Base-by-base conservation (phyloP, 371 early-diverging fungal species). In the Lichtheimia ornata region DNA sequence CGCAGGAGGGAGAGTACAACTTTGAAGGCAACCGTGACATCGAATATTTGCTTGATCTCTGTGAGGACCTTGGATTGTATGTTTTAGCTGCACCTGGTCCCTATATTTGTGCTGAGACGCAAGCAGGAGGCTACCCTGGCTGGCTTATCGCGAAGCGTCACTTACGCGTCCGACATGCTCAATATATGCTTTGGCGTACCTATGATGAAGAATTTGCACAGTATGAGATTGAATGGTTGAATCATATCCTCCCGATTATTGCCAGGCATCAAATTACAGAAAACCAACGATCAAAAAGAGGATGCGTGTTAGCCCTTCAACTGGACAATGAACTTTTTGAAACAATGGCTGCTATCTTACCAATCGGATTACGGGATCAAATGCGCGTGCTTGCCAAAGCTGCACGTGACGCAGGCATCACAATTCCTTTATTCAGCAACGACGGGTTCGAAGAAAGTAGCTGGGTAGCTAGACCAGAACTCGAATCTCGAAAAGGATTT, bases 41-140 rank as follows among this genome's bases (percentile, higher is more conserved):
- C 50, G 85, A 89, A 35, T 84, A 84, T 56, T 78, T 95, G 20
- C 72, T 95, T 20, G 54, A 61, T 4, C 76, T 95, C 20, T 94
- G 94, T 62, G 89, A 90, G 65, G 82, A 88, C 25, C 69, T 94
- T 4, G 83, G 83, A 0, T 63, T 95, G 15, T 90, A 85, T 61
- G 94, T 95, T 11, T 72, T 95, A 11, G 94, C 91, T 15, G 92
- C 93, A 7, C 90, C 94, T 0, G 94, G 94, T 0, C 94, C 95
- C 0, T 95, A 91, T 69, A 92, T 95, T 59, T 93, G 94, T 75
- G 87, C 91, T 14, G 95, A 95, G 62, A 92, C 93, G 0, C 91
- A 92, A 63, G 94, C 77, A 15, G 95, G 95, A 30, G 95, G 94
- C 0, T 89, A 87, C 64, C 95, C 95, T 1, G 69, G 83, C 22